These are phyloP conservation scores for Tulasnella sp. DNA, from an alignment of 768 basidiomycete species.

Conservation along the genomic window DNA sequence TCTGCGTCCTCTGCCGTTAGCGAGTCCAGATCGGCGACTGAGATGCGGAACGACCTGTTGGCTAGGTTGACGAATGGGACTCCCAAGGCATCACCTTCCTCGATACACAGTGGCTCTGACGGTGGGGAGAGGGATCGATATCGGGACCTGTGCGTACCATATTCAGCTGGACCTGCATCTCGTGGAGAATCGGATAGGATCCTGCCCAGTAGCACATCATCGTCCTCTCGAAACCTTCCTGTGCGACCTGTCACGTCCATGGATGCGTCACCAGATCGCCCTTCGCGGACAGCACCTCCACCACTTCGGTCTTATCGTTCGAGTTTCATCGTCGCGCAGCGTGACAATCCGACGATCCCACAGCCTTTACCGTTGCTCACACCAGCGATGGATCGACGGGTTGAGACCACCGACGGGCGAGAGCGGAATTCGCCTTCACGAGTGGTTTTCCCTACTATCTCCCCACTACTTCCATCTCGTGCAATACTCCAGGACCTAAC, in stretches of 20 bases:
- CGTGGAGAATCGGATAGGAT: background rate
- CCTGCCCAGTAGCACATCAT: background rate
- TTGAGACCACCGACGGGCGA: background rate
- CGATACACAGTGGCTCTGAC: no score
- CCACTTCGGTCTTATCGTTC: conserved; percentile 34
- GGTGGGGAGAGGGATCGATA: no score
- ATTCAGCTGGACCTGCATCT: no score
- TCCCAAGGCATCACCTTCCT: no score
- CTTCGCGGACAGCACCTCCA: conserved; percentile 31
- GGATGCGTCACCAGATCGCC: conserved; percentile 26
- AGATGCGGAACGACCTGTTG: conserved; percentile 10
- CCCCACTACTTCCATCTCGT: conserved; percentile 17
- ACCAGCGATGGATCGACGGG: background rate
- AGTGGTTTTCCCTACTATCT: no score
- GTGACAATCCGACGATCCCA: conserved; percentile 9
- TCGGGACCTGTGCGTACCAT: no score
- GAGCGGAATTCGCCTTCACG: background rate
- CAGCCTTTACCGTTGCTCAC: background rate
- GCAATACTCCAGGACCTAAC: background rate
- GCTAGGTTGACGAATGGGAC: background rate
- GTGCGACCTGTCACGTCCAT: conserved; percentile 28
- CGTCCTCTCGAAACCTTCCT: background rate
- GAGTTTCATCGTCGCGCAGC: conserved; percentile 28
- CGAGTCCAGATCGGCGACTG: background rate
- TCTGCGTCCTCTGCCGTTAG: conserved; percentile 5